phyloP scores from a whole-genome alignment of 208 protist genomes.

The Crithidia brevicula region DNA sequence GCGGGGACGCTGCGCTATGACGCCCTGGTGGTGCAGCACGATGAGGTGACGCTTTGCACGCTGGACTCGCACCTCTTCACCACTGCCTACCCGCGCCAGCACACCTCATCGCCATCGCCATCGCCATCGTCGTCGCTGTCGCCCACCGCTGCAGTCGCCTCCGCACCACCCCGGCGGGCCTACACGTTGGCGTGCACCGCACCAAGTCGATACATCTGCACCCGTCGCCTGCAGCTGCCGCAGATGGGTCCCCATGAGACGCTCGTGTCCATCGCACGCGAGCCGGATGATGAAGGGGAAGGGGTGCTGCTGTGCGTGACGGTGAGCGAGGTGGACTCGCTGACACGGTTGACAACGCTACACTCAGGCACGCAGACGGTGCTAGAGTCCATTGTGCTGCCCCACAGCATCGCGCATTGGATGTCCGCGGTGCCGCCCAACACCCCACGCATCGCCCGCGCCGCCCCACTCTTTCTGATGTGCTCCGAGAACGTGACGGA shows the following conservation, averaged over 20 bases:
- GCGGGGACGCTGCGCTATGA: conserved; percentile 21
- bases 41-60: conserved; percentile 21
- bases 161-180: neutral
- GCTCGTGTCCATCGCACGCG: conserved; percentile 20
- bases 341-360: conserved; percentile 27
- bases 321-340: conserved; percentile 12
- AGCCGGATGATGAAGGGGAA: conserved; percentile 27
- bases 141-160: neutral
- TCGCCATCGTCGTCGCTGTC: neutral
- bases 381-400: conserved; percentile 28
- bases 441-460: conserved; percentile 2
- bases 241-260: conserved; percentile 19
- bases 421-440: conserved; percentile 32
- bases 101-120: no score
- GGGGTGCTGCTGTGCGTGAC: conserved; percentile 28
- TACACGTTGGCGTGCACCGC: conserved; percentile 8
- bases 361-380: conserved; percentile 16
- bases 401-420: conserved; percentile 28
- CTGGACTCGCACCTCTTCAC: conserved; percentile 30
- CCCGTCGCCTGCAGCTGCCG: conserved; percentile 13
- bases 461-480: conserved; percentile 23
- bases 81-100: neutral
- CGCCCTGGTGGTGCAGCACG: conserved; percentile 25
- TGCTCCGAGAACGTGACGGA: conserved; percentile 7
- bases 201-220: conserved; percentile 33